These are phyloP conservation scores for Furculomyces boomerangus DNA, from an alignment of 371 early-diverging fungal genomes.

Conservation along the genomic window DNA sequence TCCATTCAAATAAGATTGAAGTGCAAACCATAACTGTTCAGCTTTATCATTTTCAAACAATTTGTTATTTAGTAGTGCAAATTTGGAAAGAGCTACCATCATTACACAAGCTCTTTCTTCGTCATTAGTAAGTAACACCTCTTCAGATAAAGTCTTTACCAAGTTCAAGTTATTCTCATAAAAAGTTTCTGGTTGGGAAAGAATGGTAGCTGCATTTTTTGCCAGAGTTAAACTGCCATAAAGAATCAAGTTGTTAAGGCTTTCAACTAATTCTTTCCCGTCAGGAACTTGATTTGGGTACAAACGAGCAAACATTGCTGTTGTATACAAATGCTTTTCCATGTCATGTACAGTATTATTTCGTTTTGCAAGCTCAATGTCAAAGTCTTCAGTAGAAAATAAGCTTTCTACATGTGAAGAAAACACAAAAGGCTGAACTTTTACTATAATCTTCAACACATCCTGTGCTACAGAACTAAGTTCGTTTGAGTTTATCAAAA, in stretches of 20 bases:
- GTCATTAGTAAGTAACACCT: slow-evolving; percentile 8
- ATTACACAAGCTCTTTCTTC: slow-evolving; percentile 2
- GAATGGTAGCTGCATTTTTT: slow-evolving; percentile 35
- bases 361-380: neutral
- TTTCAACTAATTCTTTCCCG: slow-evolving; percentile 19
- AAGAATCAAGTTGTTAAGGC: slow-evolving; percentile 25
- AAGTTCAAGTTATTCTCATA: neutral
- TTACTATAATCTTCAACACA: slow-evolving; percentile 25
- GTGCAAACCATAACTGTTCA: neutral
- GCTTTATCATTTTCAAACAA: neutral
- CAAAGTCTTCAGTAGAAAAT: slow-evolving; percentile 6
- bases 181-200: slow-evolving; percentile 5
- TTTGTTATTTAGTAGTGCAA: slow-evolving; percentile 5
- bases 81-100: slow-evolving; percentile 13
- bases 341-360: slow-evolving; percentile 1
- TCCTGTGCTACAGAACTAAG: slow-evolving; percentile 20
- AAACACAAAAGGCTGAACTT: slow-evolving; percentile 17
- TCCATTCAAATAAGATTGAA: slow-evolving; percentile 1
- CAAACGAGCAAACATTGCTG: slow-evolving; percentile 38
- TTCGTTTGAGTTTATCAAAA: neutral
- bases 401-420: slow-evolving; percentile 16
- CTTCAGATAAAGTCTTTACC: slow-evolving; percentile 5
- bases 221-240: slow-evolving; percentile 33
- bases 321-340: slow-evolving; percentile 26
- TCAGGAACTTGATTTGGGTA: slow-evolving; percentile 26